Conservation (phyloP, 2,329 filamentous ascomycete species). For the Fragosphaeria purpurea region DNA sequence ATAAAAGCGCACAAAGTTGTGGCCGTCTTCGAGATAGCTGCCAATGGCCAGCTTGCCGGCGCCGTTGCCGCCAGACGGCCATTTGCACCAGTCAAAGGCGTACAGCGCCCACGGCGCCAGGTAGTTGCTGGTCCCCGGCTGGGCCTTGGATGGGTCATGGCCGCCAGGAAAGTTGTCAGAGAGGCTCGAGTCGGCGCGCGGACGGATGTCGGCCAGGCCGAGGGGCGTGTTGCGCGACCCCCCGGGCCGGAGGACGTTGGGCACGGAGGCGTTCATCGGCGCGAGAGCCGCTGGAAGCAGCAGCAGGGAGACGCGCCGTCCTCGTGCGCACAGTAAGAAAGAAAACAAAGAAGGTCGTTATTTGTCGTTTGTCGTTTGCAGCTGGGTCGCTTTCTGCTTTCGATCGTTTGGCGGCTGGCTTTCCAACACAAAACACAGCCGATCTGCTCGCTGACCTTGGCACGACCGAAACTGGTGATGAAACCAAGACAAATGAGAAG, state of each 20-base stretch:
- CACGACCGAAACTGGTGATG: no score
- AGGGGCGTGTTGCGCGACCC: conserved; percentile 73
- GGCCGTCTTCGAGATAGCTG: conserved; percentile 93
- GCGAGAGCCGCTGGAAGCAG: neutral
- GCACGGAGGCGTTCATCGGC: conserved; percentile 32
- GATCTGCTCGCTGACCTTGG: no score
- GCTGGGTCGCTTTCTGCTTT: no score
- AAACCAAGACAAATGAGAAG: no score
- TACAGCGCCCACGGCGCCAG: conserved; percentile 91
- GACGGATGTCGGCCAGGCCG: conserved; percentile 83
- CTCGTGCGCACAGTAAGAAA: neutral
- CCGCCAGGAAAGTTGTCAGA: conserved; percentile 59
- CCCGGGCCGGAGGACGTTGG: conserved; percentile 50
- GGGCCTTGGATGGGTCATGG: conserved; percentile 56
- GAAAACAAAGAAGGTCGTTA: neutral
- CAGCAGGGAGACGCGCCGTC: neutral
- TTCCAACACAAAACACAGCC: no score
- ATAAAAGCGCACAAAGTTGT: conserved; percentile 67
- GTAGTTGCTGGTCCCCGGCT: conserved; percentile 78
- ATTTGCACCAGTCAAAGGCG: conserved; percentile 99
- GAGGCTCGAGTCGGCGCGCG: conserved; percentile 71
- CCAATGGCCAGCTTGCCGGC: conserved; percentile 90
- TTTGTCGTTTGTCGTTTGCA: neutral
- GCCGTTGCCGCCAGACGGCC: conserved; percentile 69
- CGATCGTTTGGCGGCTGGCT: no score